A percentile compares a stretch with the other conserved stretches of the same genome.
Evolutionary conservation across 73 alveolate genomes (phyloP).

Genomic region (Paramecium primaurelia): DNA sequence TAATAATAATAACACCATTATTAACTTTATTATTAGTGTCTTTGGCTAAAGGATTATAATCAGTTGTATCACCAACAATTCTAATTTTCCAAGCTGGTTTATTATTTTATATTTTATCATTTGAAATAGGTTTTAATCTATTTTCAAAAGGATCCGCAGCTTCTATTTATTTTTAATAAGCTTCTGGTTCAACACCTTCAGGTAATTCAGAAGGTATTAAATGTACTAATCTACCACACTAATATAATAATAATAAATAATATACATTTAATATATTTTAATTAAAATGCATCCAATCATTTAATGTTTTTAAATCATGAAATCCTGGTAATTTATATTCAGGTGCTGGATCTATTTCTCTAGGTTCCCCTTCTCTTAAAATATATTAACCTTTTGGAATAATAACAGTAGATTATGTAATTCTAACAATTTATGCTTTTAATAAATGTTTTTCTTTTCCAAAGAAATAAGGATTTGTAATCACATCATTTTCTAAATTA

Average conservation of each 20-base stretch:
- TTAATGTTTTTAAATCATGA: slow-evolving; percentile 73
- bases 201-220: slow-evolving; percentile 64
- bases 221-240: slow-evolving; percentile 83
- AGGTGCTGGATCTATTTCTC: slow-evolving; percentile 74
- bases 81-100: slow-evolving; percentile 75
- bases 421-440: slow-evolving; percentile 90
- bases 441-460: slow-evolving; percentile 93
- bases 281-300: slow-evolving; percentile 87
- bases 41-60: slow-evolving; percentile 70
- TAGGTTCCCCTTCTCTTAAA: slow-evolving; percentile 77
- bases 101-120: slow-evolving; percentile 66
- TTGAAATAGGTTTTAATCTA: slow-evolving; percentile 62
- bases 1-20: slow-evolving; percentile 80
- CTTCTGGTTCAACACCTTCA: slow-evolving; percentile 72
- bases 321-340: slow-evolving; percentile 77
- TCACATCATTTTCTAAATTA: slow-evolving; percentile 79
- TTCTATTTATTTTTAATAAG: slow-evolving; percentile 58
- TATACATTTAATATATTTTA: slow-evolving; percentile 66
- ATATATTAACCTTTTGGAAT: slow-evolving; percentile 84
- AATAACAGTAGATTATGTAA: slow-evolving; percentile 84
- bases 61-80: slow-evolving; percentile 80
- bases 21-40: slow-evolving; percentile 76
- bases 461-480: slow-evolving; percentile 92
- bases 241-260: background rate
- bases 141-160: slow-evolving; percentile 74